Evolutionary conservation across 1,284 basidiomycete genomes (phyloP).

Genomic region (Boletus semigastroideus): DNA sequence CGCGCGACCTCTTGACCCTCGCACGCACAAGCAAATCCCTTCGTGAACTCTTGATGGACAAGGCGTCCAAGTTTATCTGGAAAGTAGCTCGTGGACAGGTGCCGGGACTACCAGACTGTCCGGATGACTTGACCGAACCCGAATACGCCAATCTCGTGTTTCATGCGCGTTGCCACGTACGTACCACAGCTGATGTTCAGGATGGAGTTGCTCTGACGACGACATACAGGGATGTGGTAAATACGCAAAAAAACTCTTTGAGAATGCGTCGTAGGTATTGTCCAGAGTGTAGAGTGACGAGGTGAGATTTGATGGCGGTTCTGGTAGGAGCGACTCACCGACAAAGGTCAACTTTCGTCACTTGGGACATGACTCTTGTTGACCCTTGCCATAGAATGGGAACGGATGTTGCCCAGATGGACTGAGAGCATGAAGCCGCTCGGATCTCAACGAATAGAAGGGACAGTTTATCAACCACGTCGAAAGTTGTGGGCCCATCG

Average conservation of each 20-base stretch:
- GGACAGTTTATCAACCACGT: constrained; percentile 11
- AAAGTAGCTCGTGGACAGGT: constrained; percentile 9
- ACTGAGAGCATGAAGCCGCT: constrained; percentile 3
- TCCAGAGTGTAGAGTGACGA: background rate
- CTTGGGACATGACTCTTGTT: background rate
- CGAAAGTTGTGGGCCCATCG: background rate
- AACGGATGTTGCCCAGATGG: constrained; percentile 4
- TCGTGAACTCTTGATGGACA: constrained; percentile 20
- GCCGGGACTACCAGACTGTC: constrained; percentile 17
- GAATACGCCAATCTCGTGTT: constrained; percentile 30
- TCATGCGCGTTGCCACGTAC: constrained; percentile 16
- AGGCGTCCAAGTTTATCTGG: constrained; percentile 21
- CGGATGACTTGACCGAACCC: constrained; percentile 35
- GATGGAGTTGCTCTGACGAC: background rate
- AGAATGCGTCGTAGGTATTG: constrained; percentile 14
- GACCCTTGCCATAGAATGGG: constrained; percentile 3
- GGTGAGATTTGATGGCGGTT: background rate
- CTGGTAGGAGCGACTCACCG: constrained; percentile 1
- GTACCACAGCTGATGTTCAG: fast-evolving
- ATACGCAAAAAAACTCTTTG: constrained; percentile 2
- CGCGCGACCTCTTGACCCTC: constrained; percentile 24
- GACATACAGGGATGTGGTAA: constrained; percentile 3
- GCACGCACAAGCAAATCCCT: constrained; percentile 24
- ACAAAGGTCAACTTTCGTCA: constrained; percentile 2
- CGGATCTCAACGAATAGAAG: constrained; percentile 4